Base-by-base conservation (phyloP, 192 early-diverging fungal species). In the Mortierella claussenii region DNA sequence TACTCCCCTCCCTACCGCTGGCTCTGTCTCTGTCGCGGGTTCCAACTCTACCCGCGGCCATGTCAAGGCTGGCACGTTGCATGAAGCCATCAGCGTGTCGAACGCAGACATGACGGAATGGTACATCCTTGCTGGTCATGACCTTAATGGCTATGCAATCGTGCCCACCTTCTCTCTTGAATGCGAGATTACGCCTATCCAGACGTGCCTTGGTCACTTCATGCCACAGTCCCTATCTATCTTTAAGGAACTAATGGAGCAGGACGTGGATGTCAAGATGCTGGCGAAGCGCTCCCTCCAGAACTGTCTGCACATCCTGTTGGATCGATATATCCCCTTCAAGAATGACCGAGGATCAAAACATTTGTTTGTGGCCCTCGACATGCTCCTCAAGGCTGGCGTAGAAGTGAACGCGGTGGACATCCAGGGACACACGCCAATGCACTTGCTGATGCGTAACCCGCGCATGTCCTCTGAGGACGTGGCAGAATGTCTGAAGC, bases 381-480 rank as follows among this genome's bases (percentile, higher is more conserved):
- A 76, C 20, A 61, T 67, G 32, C 54, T 76, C 21, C 20, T 76
- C 34, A 55, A 24, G 0, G 27, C 49, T 0, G 58, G 47, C 5
- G 40, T 67, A 11, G 59, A 76, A 30, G 58, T 67, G 28, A 76
- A 76, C n/a, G 64, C 59, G 1, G 17, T 27, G 73, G 73, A 76
- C 56, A 47, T 55, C 1, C 65, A 66, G 24, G 64, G 73, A 0
- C 30, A 67, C 18, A 67, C 73, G 7, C 58, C 73, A 11, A 36
- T 76, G 46, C 73, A 65, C 94, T 89, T 69, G 91, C 92, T 33
- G 92, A 91, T 55, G 92, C 91, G 75, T 92, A 99, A 82, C 93
- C 95, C 83, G 91, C 94, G 55, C 93, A 97, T 85, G 93, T 96
- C 62, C 92, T 90, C 23, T 91, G 85, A 78, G 89, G 83, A 49